Evolutionary conservation across 352 stramenopile genomes (phyloP), one percentile per base, ranked within the genome.

Genomic region (Phytopythium cucurbitacearum): DNA sequence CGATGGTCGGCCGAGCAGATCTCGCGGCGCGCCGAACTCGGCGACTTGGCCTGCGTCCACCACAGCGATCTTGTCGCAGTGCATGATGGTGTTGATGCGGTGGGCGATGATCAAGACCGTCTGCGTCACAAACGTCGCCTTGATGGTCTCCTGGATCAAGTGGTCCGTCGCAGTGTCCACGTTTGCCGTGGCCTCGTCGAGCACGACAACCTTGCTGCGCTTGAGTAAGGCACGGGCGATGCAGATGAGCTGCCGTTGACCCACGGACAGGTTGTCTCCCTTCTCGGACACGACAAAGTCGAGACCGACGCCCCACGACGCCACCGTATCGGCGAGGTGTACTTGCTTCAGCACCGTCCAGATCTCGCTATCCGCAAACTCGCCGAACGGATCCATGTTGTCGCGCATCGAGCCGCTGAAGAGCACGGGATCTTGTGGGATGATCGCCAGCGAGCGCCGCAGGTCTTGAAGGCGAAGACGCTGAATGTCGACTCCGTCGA

Each of bases 161-260:
- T 50, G 50, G 62, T 97, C 89, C 0, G 89, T 96, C 45, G 83
- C 78, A 41, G 71, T 69, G 69, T 98, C 91, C 2, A 98, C 85
- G 47, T 69, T 88, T 35, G 85, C 77, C 7, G 96, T 98, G 13
- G 92, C 94, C 67, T 98, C 95, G 64, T 98, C 96, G 33, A 99
- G 47, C 15, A 98, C 70, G 13, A 98, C 50, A 13, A 80, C 53
- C 32, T 95, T 94, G 12, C 83, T 79, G 36, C 95, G 83, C 9
- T 85, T 74, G 3, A 98, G 55, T 13, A 98, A 49, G 6, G 92
- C 95, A 44, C 95, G 76, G 4, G 91, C 94, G 53, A 99, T 97
- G 57, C 94, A 98, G 2, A 99, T 47, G 7, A 98, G 69, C 66
- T 98, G 94, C 5, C 94, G 65, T 67, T 98, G 86, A 8, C 96